Conservation (phyloP, 768 basidiomycete genomes). For the Mycena leptocephala region DNA sequence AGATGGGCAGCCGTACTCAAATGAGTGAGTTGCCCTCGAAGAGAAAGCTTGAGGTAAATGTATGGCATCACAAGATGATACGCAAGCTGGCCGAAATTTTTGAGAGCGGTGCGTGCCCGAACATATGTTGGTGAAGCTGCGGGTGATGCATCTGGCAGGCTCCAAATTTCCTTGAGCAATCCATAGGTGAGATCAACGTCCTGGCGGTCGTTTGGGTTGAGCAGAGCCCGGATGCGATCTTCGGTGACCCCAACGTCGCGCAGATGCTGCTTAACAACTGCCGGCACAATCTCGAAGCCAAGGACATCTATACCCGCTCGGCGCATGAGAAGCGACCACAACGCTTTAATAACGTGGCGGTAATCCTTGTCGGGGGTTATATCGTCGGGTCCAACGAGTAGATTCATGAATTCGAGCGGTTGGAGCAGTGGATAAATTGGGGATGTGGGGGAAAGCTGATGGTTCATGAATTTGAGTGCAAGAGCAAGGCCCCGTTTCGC, state of each 20-base stretch:
- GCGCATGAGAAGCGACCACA: background rate
- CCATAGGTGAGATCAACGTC: conserved; percentile 48
- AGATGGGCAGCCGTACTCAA: no score
- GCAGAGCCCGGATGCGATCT: conserved; percentile 23
- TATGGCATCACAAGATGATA: conserved; percentile 48
- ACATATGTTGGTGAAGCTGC: conserved; percentile 33
- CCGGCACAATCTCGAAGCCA: no score
- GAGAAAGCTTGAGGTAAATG: conserved; percentile 44
- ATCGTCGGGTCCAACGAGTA: background rate
- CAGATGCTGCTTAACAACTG: conserved; percentile 8
- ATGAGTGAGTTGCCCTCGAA: no score
- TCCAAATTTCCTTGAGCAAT: conserved; percentile 45
- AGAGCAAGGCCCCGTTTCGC: conserved; percentile 1
- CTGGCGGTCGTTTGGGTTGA: conserved; percentile 52
- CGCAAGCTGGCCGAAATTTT: conserved; percentile 38
- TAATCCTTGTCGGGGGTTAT: conserved; percentile 19
- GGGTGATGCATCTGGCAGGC: conserved; percentile 31
- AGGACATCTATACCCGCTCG: background rate
- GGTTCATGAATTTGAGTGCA: conserved; percentile 1
- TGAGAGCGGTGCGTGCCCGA: conserved; percentile 39
- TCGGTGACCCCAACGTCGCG: background rate
- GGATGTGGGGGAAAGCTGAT: background rate
- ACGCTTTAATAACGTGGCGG: background rate
- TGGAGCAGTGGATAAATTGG: background rate
- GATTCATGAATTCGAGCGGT: conserved; percentile 8